Evolutionary conservation across 257 asterid genomes (phyloP), one percentile per base, ranked within the genome.

Genomic region (Lycium ferocissimum): DNA sequence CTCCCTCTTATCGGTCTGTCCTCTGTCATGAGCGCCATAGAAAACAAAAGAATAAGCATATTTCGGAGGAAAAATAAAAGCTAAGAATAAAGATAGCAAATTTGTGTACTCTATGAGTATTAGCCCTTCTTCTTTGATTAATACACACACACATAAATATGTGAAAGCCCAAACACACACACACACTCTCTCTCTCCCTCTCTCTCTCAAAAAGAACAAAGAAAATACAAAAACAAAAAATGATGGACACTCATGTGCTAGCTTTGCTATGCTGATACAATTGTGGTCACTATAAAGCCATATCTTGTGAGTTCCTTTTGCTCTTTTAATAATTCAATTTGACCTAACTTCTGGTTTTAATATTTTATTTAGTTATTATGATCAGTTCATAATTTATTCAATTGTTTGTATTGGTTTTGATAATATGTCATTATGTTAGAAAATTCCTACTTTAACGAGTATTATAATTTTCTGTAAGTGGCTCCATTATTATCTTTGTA

Each of bases 241-340:
- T 71, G 59, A 73, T 45, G 58, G 59, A 6, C 38, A 72, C 38
- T 47, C 20, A 49, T 73, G n/a, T 73, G 59, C 81, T 47, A 20
- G 61, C 12, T 72, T 43, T 71, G 22, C 13, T 71, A 18, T 11
- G 79, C 37, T 22, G 22, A 9, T 72, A 69, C 26, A 71, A 71
- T 71, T 72, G 43, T 72, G 80, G 37, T 45, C 80, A 20, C 59
- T 73, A 73, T 40, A 71, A 73, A 73, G 12, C n/a, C 38, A 73
- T n/a, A 73, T 47, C n/a, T 73, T 20, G 43, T 47, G 59, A 75
- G 61, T 47, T 49, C 81, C 35, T 75, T 75, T 75, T 51, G 63
- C 4, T 1, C 14, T 33, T 51, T 51, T 26, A 51, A 26, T 75
- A 13, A 76, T 22, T 76, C 0, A 49, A 53, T 20, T 75, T 76